Conservation (phyloP, 176 grass and related monocot genomes). For the Avena insularis region DNA sequence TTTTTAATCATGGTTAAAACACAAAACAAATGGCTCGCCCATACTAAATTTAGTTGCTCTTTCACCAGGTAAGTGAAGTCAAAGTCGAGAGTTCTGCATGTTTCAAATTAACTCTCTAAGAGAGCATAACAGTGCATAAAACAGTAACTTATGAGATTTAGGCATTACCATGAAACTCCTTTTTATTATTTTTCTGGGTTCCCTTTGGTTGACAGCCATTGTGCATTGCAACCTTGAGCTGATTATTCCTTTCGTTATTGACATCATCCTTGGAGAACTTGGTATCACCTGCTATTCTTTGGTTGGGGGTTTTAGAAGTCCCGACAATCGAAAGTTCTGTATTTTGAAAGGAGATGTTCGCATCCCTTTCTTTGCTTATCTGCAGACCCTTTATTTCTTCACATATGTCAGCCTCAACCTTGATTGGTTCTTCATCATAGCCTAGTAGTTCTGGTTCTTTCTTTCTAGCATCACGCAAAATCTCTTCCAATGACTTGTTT, state of each 20-base stretch:
- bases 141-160: conserved; percentile 31
- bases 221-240: conserved; percentile 28
- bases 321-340: conserved; percentile 1
- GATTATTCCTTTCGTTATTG: conserved; percentile 26
- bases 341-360: conserved; percentile 22
- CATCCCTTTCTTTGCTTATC: conserved; percentile 33
- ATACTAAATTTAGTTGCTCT: neutral
- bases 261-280: conserved; percentile 44
- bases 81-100: neutral
- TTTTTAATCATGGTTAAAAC: conserved; percentile 7
- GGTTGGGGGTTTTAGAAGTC: conserved; percentile 23
- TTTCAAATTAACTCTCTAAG: conserved; percentile 27
- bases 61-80: conserved; percentile 3
- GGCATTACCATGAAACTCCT: conserved; percentile 51
- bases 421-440: conserved; percentile 83
- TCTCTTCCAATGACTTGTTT: conserved; percentile 87
- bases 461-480: conserved; percentile 59
- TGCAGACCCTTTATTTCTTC: conserved; percentile 37
- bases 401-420: conserved; percentile 48
- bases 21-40: neutral
- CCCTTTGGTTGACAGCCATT: conserved; percentile 29
- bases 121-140: conserved; percentile 24
- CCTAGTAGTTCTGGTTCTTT: conserved; percentile 76
- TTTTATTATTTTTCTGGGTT: conserved; percentile 41
- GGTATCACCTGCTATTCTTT: conserved; percentile 28